Conservation (phyloP, 139 green algal genomes). For the Tetratostichococcus sp. region DNA sequence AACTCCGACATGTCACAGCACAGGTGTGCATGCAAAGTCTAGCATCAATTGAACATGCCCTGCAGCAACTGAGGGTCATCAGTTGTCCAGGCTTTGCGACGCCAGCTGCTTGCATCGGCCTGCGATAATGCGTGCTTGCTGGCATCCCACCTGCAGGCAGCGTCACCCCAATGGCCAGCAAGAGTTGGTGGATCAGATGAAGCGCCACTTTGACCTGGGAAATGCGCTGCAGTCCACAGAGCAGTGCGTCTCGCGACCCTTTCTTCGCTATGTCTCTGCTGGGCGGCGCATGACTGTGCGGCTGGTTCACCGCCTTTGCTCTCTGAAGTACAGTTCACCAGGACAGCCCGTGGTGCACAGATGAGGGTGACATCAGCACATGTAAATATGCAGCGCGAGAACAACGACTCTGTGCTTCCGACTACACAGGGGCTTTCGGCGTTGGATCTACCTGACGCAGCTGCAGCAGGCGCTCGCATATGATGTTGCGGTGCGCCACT, state of each 20-base stretch:
- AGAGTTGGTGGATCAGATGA: constrained; percentile 55
- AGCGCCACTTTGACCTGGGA: constrained; percentile 49
- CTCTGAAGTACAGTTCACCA: too few relatives aligned
- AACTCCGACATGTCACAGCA: constrained; percentile 38
- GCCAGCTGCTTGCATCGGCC: too few relatives aligned
- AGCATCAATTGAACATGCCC: neutral
- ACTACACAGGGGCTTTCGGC: constrained; percentile 21
- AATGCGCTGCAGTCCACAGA: neutral
- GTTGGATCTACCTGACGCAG: constrained; percentile 59
- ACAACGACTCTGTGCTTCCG: too few relatives aligned
- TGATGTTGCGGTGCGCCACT: constrained; percentile 46
- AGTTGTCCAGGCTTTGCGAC: neutral
- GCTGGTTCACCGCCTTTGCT: too few relatives aligned
- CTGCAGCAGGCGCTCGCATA: constrained; percentile 71
- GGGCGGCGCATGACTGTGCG: too few relatives aligned
- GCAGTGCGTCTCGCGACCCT: constrained; percentile 11
- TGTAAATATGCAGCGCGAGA: too few relatives aligned
- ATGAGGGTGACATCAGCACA: too few relatives aligned
- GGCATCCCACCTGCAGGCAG: constrained; percentile 59
- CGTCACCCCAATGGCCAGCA: constrained; percentile 57
- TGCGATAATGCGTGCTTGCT: too few relatives aligned
- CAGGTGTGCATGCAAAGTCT: constrained; percentile 26
- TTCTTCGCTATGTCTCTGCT: too few relatives aligned
- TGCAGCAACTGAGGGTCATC: neutral
- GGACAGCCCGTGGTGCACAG: too few relatives aligned